A percentile compares a stretch with the other conserved stretches of the same genome.
Evolutionary conservation across 2,329 filamentous ascomycete genomes (phyloP).

Genomic region (Metarhizium guizhouense): DNA sequence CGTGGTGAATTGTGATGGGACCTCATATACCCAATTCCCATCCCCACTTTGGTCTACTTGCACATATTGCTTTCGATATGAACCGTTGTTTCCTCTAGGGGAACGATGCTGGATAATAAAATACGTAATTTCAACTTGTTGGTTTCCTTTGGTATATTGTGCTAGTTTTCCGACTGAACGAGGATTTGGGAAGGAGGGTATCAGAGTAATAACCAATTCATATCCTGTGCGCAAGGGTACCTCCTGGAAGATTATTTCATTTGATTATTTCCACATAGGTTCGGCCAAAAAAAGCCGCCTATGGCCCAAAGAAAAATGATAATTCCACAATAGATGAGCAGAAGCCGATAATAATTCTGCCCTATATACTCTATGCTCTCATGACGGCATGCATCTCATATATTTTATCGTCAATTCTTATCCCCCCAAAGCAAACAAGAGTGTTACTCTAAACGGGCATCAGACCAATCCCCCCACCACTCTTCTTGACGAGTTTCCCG

Average conservation of each 20-base stretch:
- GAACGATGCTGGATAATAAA: neutral
- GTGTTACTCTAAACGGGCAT: constrained; percentile 25
- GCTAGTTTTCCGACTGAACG: neutral
- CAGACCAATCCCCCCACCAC: constrained; percentile 25
- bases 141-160: neutral
- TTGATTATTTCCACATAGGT: neutral
- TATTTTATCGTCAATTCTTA: neutral
- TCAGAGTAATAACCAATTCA: too few species aligned
- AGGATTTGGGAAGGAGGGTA: neutral
- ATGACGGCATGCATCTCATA: neutral
- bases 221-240: too few species aligned
- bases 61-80: neutral
- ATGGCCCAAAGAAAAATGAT: neutral
- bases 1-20: neutral
- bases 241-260: neutral
- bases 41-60: neutral
- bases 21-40: neutral
- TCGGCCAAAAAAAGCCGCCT: neutral
- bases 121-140: neutral
- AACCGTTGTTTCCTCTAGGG: neutral
- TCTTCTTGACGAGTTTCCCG: constrained; percentile 23
- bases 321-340: neutral
- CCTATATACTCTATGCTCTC: neutral
- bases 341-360: neutral
- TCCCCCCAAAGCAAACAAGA: neutral